A percentile compares a stretch with the other conserved stretches of the same genome.
Evolutionary conservation across 768 basidiomycete species (phyloP).

Genomic region (Serendipita sp.): DNA sequence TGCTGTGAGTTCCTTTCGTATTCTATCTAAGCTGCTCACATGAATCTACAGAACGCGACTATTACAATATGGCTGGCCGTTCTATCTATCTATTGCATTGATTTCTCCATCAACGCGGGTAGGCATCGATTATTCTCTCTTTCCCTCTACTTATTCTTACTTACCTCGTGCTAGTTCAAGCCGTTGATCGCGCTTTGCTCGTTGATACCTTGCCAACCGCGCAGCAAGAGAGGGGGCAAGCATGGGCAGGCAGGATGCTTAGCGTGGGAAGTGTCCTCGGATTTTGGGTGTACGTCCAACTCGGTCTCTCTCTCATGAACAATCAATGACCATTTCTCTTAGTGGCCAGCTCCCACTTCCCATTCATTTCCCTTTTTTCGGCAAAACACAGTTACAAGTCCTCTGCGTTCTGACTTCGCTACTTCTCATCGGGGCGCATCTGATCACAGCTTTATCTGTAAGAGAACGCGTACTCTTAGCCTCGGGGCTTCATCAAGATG

Average conservation of each 20-base stretch:
- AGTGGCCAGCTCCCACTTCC: constrained; percentile 76
- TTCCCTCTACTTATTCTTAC: constrained; percentile 13
- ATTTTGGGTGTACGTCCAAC: constrained; percentile 60
- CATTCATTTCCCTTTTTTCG: constrained; percentile 52
- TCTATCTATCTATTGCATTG: constrained; percentile 47
- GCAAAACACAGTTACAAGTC: constrained; percentile 64
- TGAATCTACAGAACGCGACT: constrained; percentile 34
- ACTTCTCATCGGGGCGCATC: constrained; percentile 50
- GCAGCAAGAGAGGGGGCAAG: constrained; percentile 72
- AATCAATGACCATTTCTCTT: constrained; percentile 4
- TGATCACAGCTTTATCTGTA: constrained; percentile 26
- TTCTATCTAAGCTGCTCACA: constrained; percentile 13
- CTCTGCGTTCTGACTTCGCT: constrained; percentile 59
- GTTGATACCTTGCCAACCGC: constrained; percentile 68
- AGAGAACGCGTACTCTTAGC: constrained; percentile 57
- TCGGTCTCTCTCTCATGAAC: background rate
- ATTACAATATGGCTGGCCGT: constrained; percentile 70
- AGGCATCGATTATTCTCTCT: constrained; percentile 5
- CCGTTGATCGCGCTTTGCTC: constrained; percentile 77
- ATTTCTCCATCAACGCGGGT: constrained; percentile 49
- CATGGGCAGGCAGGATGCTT: constrained; percentile 88
- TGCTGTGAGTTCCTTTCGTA: constrained; percentile 19
- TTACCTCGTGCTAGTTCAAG: constrained; percentile 41
- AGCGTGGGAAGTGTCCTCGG: constrained; percentile 74
- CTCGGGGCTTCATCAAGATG: constrained; percentile 20